Base-by-base conservation (phyloP, 2,329 filamentous ascomycete species). In the Aspergillus tamarii region DNA sequence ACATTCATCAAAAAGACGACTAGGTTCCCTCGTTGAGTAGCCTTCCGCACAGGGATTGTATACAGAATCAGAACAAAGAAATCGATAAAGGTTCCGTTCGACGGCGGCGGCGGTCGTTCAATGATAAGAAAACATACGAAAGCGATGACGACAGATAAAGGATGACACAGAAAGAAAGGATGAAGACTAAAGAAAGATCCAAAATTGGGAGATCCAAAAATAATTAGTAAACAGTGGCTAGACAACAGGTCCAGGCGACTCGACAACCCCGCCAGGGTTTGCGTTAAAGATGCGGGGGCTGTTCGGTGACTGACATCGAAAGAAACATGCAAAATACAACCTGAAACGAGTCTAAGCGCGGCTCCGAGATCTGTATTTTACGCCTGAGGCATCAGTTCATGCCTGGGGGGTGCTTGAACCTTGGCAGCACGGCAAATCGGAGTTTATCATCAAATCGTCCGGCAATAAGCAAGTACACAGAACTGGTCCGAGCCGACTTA, bases 341-440 rank as follows among this genome's bases (percentile, higher is more conserved):
- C 19, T 16, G 28, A 32, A 23, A 19, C 21, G 12, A 23, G 11
- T 39, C 32, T 12, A 26, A 26, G 52, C 34, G 52, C 32, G 34
- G 11, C 30, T 55, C 32, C 30, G 21, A 55, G 12, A 11, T 39
- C 19, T 7, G n/a, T 12, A 9, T 0, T 10, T 2, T 41, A 2
- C 2, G 19, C 52, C 52, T 55, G 30, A 55, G 52, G 52, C 52
- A 55, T 19, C 16, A 23, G 19, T 26, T 0, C 11, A n/a, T 36
- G 16, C 21, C 30, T 30, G 10, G 43, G 10, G 43, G 21, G 7
- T 62, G 64, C 64, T 62, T 67, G 53, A 57, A 21, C 26, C 53
- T 61, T 65, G 65, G 59, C 61, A 50, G 28, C 52, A 48, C 57
- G 59, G 48, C 52, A 61, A 26, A 57, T 61, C 52, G 26, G 46